Percentiles rank a stretch among this genome's conserved stretches.
Evolutionary conservation across 345 rosid species (phyloP).

Genomic region (Gossypium thurberi): DNA sequence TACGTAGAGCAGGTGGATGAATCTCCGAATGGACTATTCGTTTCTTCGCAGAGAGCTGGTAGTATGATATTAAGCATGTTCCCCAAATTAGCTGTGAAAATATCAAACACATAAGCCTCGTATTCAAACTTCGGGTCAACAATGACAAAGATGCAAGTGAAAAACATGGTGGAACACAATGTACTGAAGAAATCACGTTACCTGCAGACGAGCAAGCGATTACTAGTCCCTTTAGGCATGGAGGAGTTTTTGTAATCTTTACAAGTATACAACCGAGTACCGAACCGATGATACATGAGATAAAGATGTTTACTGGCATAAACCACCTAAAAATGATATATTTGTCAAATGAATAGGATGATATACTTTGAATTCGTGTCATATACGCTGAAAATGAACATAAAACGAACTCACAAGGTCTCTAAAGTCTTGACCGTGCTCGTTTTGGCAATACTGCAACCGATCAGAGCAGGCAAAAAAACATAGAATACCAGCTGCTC

Average conservation of each 20-base stretch:
- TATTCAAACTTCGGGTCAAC: neutral
- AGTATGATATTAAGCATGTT: slow-evolving; percentile 58
- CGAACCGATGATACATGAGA: slow-evolving; percentile 30
- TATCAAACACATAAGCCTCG: neutral
- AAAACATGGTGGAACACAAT: neutral
- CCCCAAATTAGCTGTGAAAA: slow-evolving; percentile 52
- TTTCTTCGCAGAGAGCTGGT: slow-evolving; percentile 66
- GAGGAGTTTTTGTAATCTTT: slow-evolving; percentile 30
- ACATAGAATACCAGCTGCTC: slow-evolving; percentile 29
- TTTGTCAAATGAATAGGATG: neutral
- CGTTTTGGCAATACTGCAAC: slow-evolving; percentile 25
- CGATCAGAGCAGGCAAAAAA: slow-evolving; percentile 26
- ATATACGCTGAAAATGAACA: neutral
- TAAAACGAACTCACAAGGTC: slow-evolving; percentile 26
- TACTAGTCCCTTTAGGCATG: slow-evolving; percentile 37
- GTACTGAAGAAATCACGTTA: slow-evolving; percentile 3
- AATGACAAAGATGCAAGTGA: neutral
- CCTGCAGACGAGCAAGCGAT: slow-evolving; percentile 51
- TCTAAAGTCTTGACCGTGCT: slow-evolving; percentile 16
- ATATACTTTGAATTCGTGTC: neutral
- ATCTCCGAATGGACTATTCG: slow-evolving; percentile 58
- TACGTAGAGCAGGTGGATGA: slow-evolving; percentile 38
- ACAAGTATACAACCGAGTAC: slow-evolving; percentile 33
- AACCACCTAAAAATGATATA: slow-evolving; percentile 35
- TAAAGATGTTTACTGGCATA: slow-evolving; percentile 42